Evolutionary conservation across 306 rosid species (phyloP).

Genomic region (Erythrophleum fordii): DNA sequence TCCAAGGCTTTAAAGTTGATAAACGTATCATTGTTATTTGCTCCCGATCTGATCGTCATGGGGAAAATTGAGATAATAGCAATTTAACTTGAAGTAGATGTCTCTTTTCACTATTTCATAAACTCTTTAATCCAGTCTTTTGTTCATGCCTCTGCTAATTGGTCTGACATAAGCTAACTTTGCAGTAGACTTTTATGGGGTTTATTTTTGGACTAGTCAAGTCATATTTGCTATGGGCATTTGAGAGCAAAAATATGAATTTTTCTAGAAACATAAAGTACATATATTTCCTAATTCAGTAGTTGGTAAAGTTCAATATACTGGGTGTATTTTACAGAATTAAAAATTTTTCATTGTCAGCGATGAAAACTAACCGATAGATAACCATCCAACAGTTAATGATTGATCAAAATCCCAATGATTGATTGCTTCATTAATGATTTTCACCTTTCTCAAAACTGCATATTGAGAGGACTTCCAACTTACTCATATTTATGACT

Average conservation of each 20-base stretch:
- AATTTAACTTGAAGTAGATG: neutral
- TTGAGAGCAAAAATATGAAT: neutral
- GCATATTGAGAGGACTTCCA: neutral
- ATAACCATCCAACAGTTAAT: neutral
- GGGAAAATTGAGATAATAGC: neutral
- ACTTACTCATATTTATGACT: neutral
- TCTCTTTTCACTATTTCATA: neutral
- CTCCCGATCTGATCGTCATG: neutral
- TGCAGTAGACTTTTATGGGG: neutral
- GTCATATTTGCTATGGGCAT: neutral
- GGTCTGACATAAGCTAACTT: neutral
- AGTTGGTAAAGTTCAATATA: neutral
- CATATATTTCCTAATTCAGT: neutral
- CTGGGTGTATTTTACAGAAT: neutral
- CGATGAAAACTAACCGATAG: neutral
- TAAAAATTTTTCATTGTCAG: no score
- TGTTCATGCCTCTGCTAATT: neutral
- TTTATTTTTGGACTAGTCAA: neutral
- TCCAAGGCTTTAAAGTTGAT: neutral
- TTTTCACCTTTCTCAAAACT: neutral
- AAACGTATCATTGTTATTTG: neutral
- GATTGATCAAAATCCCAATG: neutral
- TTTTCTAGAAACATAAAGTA: neutral
- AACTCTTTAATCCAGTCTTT: neutral
- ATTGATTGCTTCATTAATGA: neutral